Evolutionary conservation across 2,329 filamentous ascomycete species (phyloP).

Genomic region (Fusarium miscanthi): DNA sequence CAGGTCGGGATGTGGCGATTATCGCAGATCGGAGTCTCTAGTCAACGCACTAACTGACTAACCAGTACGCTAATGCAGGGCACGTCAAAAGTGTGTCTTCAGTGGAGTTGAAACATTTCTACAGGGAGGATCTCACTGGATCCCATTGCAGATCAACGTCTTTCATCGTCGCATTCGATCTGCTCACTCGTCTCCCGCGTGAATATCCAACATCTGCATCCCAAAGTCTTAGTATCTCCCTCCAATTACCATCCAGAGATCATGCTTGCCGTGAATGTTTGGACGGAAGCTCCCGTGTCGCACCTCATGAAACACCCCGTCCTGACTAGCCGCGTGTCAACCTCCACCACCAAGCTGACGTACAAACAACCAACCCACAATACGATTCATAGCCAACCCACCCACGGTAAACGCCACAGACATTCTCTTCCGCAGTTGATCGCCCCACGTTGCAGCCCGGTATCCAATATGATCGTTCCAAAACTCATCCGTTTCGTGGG

Average conservation of each 20-base stretch:
- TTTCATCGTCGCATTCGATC: neutral
- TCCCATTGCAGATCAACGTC: neutral
- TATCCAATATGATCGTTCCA: constrained; percentile 14
- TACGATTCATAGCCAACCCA: constrained; percentile 23
- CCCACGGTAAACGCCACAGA: constrained; percentile 16
- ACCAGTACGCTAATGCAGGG: constrained; percentile 16
- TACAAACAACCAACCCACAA: constrained; percentile 23
- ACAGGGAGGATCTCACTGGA: neutral
- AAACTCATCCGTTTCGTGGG: constrained; percentile 1
- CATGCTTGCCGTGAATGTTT: neutral
- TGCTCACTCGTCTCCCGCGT: neutral
- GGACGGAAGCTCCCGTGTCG: neutral
- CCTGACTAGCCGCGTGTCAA: constrained; percentile 26
- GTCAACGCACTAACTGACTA: neutral
- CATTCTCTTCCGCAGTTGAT: constrained; percentile 6
- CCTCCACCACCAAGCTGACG: constrained; percentile 24
- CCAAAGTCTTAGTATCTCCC: rapidly evolving
- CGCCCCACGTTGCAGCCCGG: constrained; percentile 10
- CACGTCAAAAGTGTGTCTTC: neutral
- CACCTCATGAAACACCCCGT: neutral
- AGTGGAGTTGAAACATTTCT: constrained; percentile 29
- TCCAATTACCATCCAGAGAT: rapidly evolving
- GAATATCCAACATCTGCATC: no score
- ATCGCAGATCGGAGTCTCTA: neutral
- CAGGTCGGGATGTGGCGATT: constrained; percentile 14